Base-by-base conservation (phyloP, 2,329 filamentous ascomycete species). In the Myriosclerotinia curreyana region DNA sequence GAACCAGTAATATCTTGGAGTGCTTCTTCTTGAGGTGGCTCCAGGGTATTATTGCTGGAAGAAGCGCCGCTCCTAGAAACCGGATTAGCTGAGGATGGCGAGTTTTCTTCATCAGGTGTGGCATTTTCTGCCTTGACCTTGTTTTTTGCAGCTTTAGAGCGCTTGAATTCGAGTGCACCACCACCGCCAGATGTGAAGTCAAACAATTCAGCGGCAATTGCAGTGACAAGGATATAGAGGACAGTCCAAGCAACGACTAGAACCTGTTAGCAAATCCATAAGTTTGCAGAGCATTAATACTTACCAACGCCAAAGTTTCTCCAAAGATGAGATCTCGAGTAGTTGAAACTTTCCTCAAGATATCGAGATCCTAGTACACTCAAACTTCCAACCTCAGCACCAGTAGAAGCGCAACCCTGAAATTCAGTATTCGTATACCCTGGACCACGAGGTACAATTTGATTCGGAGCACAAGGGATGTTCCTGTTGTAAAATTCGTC, bases 81-180 rank as follows among this genome's bases (percentile, higher is more conserved):
- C 36, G 42, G 42, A 48, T 40, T 48, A 5, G 54, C 28, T 22
- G 42, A 59, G 25, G 28, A 20, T 7, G 55, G 20, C 7, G 28
- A 36, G 8, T 69, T 76, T 73, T 90, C 87, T 59, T 86, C 84
- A 66, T 90, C 87, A 1, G 75, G 74, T 2, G 78, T 75, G 14
- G 77, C 75, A 34, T 69, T 68, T 8, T 76, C 74, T 62, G 81
- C 75, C 42, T 80, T 76, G 53, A 83, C 75, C 60, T 80, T 77
- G 62, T 83, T 76, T 77, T 86, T 86, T 1, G 85, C 77, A 51
- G 81, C 82, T 69, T 81, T 84, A n/a, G 82, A 85, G 74, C 84
- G 87, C 78, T 89, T 91, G 79, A 91, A 91, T 31, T 90, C 78
- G 48, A 91, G 74, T 1, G 87, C 88, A 60, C 88, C 88, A n/a